Evolutionary conservation across 108 stramenopile species (phyloP), one percentile per base, ranked within the genome.

Genomic region (Conticribra guillardii): DNA sequence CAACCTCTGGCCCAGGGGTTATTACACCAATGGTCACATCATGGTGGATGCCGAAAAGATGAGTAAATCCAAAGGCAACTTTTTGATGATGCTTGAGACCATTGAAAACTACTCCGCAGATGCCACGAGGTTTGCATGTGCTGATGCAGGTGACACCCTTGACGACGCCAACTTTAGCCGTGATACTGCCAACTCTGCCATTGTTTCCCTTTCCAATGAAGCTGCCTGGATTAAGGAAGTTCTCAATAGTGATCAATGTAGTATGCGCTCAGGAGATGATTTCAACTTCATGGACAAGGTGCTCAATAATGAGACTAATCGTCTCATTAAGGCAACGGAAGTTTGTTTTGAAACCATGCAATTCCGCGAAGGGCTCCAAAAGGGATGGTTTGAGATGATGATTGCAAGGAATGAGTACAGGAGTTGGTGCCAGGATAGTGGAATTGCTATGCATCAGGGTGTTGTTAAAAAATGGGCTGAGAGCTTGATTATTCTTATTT

Each of bases 121-220:
- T 82, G 97, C 89, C 18, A 89, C 90, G 24, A 85, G 97, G 24
- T 94, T 99, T 73, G 95, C 97, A 2, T 91, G 95, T 53, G 97
- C 98, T 27, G 96, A 95, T 71, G 96, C 97, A 15, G 98, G 98
- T 2, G 98, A 99, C 76, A 83, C 90, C n/a, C 62, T 98, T 33
- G 97, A 98, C 59, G 98, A 99, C 73, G 97, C 97, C n/a, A 99
- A 99, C 89, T 99, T 99, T 56, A 93, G 84, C 57, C 82, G 92
- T 26, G 95, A 90, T 49, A 87, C 86, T 54, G 98, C 97, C 17
- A 97, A 99, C 70, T 50, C 80, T 46, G 93, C 97, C 17, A 90
- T 99, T 63, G 81, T 96, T 9, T 81, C 88, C 5, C 89, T 99
- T 22, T 79, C 68, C 17, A 96, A 83, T 57, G 97, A 99, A 79